These are phyloP conservation scores for Favolaschia claudopus DNA, from an alignment of 768 basidiomycete genomes.

Conservation along the genomic window DNA sequence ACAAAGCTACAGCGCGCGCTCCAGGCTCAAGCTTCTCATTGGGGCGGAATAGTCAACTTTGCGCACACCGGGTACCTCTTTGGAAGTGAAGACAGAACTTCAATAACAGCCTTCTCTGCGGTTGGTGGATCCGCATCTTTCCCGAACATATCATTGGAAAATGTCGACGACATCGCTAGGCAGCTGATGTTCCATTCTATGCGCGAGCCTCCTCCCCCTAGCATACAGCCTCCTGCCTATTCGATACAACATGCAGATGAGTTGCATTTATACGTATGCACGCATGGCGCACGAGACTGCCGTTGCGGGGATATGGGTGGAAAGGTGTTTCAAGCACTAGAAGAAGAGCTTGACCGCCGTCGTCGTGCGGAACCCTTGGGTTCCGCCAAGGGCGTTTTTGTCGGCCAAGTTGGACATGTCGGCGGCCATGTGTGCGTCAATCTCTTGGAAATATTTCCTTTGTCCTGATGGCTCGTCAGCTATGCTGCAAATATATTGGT, in stretches of 20 bases:
- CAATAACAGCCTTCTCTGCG: slow-evolving; percentile 61
- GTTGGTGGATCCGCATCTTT: slow-evolving; percentile 57
- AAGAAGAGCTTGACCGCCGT: slow-evolving; percentile 56
- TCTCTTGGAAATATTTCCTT: neutral
- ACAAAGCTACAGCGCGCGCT: slow-evolving; percentile 61
- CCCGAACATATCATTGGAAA: slow-evolving; percentile 53
- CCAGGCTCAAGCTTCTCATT: slow-evolving; percentile 49
- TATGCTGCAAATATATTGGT: slow-evolving; percentile 75
- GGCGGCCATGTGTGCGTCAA: slow-evolving; percentile 83
- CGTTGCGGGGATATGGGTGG: slow-evolving; percentile 76
- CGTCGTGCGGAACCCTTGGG: slow-evolving; percentile 36
- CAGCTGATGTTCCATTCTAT: slow-evolving; percentile 42
- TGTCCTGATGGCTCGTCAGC: slow-evolving; percentile 39
- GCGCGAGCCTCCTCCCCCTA: no score
- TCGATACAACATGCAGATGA: slow-evolving; percentile 28
- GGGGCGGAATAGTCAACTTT: slow-evolving; percentile 69
- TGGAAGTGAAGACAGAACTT: slow-evolving; percentile 32
- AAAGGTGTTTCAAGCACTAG: slow-evolving; percentile 60
- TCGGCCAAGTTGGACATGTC: slow-evolving; percentile 79
- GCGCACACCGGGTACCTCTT: slow-evolving; percentile 49
- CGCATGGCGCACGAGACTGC: slow-evolving; percentile 81
- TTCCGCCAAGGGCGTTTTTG: slow-evolving; percentile 42
- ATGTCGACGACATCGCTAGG: slow-evolving; percentile 55
- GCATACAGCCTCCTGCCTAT: neutral
- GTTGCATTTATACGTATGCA: slow-evolving; percentile 75